Evolutionary conservation across 2,329 filamentous ascomycete species (phyloP).

Genomic region (Stenocarpella maydis): DNA sequence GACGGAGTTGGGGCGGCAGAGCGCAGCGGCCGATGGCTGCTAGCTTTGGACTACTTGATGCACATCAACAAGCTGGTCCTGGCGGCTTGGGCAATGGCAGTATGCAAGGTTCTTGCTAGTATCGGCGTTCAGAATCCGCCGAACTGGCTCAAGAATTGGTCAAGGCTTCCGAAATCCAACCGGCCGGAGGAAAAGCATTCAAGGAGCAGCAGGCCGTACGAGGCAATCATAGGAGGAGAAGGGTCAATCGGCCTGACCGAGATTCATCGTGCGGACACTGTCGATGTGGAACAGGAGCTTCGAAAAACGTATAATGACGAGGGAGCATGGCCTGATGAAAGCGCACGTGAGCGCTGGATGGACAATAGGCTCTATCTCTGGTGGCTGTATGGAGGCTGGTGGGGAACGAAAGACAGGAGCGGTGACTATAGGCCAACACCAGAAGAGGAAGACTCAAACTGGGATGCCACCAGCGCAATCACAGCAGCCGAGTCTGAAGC

Average conservation of each 20-base stretch:
- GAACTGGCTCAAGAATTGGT: conserved; percentile 66
- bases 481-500: conserved; percentile 58
- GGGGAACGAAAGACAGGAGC: conserved; percentile 82
- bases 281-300: conserved; percentile 85
- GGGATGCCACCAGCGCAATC: conserved; percentile 80
- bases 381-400: conserved; percentile 86
- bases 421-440: conserved; percentile 74
- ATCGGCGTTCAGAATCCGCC: conserved; percentile 70
- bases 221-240: conserved; percentile 61
- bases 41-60: conserved; percentile 77
- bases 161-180: conserved; percentile 49
- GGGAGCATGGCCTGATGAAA: conserved; percentile 44
- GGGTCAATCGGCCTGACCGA: conserved; percentile 53
- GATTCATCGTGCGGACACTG: conserved; percentile 67
- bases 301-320: conserved; percentile 57
- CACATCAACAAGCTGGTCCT: conserved; percentile 74
- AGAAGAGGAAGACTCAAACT: conserved; percentile 54
- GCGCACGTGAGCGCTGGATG: conserved; percentile 69
- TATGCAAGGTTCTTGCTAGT: conserved; percentile 61
- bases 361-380: conserved; percentile 81
- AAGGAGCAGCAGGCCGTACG: conserved; percentile 50
- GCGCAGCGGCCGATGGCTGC: conserved; percentile 79
- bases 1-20: conserved; percentile 83
- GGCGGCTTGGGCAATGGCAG: conserved; percentile 63
- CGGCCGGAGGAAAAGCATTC: conserved; percentile 33